Base-by-base conservation (phyloP, 768 basidiomycete genomes). In the Galerina marginata region DNA sequence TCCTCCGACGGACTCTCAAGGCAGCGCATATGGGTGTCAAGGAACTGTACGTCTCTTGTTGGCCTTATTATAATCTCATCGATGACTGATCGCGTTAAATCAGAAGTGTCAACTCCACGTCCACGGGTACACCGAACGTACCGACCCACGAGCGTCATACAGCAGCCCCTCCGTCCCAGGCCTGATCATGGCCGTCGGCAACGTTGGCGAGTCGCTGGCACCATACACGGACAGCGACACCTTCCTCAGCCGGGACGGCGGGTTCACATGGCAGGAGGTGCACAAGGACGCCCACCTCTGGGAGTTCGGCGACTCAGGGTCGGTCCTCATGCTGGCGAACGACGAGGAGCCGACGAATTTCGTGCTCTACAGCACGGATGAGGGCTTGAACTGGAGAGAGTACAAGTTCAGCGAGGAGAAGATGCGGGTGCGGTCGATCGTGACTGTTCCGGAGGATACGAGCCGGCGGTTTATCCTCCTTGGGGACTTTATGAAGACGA, bases 271-370 rank as follows among this genome's bases (percentile, higher is more conserved):
- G 97, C 88, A 97, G 71, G 97, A 99, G 76, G 90, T 99, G 0
- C 95, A 95, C 79, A 99, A 99, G 72, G 96, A 96, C 65, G 96
- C 97, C 0, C 92, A 99, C 70, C 81, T 98, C 40, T 99, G 94
- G 95, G 95, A 96, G 72, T 99, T 96, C 67, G 96, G 96, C 29
- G 97, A 99, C 76, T 96, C 93, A 0, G 97, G 97, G 4, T 95
- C 96, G 1, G 82, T 99, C 58, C 82, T 99, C 38, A 80, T 99
- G 65, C 90, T 99, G 78, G 94, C 87, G 45, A 98, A 99, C 73
- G 97, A 99, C 72, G 96, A 99, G 71, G 90, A 90, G 59, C 86
- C 95, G 0, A 96, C 93, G 2, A 92, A 97, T 67, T 89, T 91
- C 62, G 83, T 99, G 45, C 72, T 96, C 63, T 99, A 89, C 77